A percentile compares a stretch with the other conserved stretches of the same genome.
These are phyloP conservation scores for Dalechampia spathulata DNA, from an alignment of 441 rosid genomes.

Conservation along the genomic window DNA sequence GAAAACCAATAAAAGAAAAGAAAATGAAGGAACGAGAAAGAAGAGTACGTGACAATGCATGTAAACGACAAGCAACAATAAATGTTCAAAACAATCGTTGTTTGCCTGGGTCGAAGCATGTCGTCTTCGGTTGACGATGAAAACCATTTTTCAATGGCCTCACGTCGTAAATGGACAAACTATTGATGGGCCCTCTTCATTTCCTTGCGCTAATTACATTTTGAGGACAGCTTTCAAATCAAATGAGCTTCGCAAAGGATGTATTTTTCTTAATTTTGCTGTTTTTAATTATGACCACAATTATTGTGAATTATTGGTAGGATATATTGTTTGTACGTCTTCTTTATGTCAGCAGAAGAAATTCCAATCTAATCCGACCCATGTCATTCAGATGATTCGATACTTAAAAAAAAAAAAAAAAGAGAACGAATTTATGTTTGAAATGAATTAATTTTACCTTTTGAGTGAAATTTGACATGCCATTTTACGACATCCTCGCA, in stretches of 20 bases:
- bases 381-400: background rate
- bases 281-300: background rate
- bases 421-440: no score
- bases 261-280: background rate
- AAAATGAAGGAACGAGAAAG: background rate
- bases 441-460: no score
- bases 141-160: background rate
- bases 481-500: no score
- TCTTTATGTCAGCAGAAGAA: background rate
- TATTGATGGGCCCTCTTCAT: conserved; percentile 1
- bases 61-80: conserved; percentile 7
- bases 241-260: no score
- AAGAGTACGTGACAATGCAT: background rate
- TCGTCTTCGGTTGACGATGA: background rate
- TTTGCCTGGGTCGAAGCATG: background rate
- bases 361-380: background rate
- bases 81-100: conserved; percentile 1
- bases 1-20: background rate
- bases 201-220: background rate
- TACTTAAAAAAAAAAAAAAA: no score
- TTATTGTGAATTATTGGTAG: background rate
- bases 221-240: no score
- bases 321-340: background rate
- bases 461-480: no score
- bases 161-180: conserved; percentile 4